Percentiles rank a stretch among this genome's conserved stretches.
phyloP scores from a whole-genome alignment of 257 asterid genomes.

The Salvia rosmarinus region DNA sequence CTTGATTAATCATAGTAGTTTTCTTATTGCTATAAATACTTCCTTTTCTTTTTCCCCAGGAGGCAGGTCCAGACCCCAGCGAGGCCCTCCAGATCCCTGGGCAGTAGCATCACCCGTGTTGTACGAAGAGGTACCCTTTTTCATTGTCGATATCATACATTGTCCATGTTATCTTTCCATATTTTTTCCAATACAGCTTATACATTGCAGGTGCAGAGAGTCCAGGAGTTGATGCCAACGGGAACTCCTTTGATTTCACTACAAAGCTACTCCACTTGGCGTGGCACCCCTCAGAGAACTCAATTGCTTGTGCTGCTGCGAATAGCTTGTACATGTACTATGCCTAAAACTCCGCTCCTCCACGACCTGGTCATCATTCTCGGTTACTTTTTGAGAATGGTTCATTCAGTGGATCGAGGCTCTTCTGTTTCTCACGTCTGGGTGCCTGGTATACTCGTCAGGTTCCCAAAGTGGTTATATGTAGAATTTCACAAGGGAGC shows the following conservation, averaged over 20 bases:
- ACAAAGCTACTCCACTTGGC: slow-evolving; percentile 96
- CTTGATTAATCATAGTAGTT: slow-evolving; percentile 3
- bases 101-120: slow-evolving; percentile 86
- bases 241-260: slow-evolving; percentile 86
- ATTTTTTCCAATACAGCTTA: not conserved
- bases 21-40: slow-evolving; percentile 29
- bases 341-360: slow-evolving; percentile 57
- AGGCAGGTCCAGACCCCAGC: slow-evolving; percentile 93
- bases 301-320: slow-evolving; percentile 99
- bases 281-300: slow-evolving; percentile 97
- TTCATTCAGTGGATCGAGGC: slow-evolving; percentile 36
- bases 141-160: not conserved
- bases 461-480: slow-evolving; percentile 40
- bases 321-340: slow-evolving; percentile 99
- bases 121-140: slow-evolving; percentile 74
- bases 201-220: slow-evolving; percentile 70
- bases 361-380: slow-evolving; percentile 41
- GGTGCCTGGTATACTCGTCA: slow-evolving; percentile 42
- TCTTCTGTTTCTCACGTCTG: slow-evolving; percentile 38
- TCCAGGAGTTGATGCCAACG: slow-evolving; percentile 82
- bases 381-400: slow-evolving; percentile 48
- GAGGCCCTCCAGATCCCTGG: slow-evolving; percentile 82
- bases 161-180: not conserved
- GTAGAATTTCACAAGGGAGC: slow-evolving; percentile 43
- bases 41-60: slow-evolving; percentile 41